Percentiles rank a stretch among this genome's conserved stretches.
These are phyloP conservation scores for Letharia lupina DNA, from an alignment of 495 filamentous ascomycete genomes.

Conservation along the genomic window DNA sequence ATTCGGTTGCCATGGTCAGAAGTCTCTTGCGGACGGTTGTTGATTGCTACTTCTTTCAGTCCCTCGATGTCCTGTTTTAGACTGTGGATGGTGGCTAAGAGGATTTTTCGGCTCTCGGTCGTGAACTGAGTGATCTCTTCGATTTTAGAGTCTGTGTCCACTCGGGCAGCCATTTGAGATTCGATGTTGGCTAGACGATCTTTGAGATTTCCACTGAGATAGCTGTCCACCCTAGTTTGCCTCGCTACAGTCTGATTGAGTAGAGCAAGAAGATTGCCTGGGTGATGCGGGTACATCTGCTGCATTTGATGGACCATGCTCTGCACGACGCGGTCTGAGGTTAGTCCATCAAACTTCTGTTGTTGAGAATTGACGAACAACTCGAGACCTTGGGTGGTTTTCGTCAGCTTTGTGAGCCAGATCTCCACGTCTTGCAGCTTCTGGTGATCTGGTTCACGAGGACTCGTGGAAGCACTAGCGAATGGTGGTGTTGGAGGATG, in stretches of 20 bases:
- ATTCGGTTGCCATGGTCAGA: background rate
- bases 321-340: slow-evolving; percentile 7
- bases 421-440: slow-evolving; percentile 11
- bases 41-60: background rate
- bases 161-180: background rate
- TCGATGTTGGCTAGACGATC: background rate
- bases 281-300: slow-evolving; percentile 12
- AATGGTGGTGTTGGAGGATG: slow-evolving; percentile 11
- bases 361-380: slow-evolving; percentile 4
- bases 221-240: slow-evolving; percentile 1
- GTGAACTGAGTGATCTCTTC: background rate
- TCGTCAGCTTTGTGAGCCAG: background rate
- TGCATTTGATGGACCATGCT: slow-evolving; percentile 13
- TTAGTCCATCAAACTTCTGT: slow-evolving; percentile 15
- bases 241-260: background rate
- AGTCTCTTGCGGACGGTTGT: background rate
- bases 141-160: background rate
- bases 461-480: background rate
- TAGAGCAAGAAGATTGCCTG: background rate
- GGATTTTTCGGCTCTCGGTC: background rate
- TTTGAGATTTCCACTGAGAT: background rate
- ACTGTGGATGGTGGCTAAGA: background rate
- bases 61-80: background rate
- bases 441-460: background rate
- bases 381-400: slow-evolving; percentile 6